Evolutionary conservation across 257 asterid genomes (phyloP), one percentile per base, ranked within the genome.

Genomic region (Petrea volubilis): DNA sequence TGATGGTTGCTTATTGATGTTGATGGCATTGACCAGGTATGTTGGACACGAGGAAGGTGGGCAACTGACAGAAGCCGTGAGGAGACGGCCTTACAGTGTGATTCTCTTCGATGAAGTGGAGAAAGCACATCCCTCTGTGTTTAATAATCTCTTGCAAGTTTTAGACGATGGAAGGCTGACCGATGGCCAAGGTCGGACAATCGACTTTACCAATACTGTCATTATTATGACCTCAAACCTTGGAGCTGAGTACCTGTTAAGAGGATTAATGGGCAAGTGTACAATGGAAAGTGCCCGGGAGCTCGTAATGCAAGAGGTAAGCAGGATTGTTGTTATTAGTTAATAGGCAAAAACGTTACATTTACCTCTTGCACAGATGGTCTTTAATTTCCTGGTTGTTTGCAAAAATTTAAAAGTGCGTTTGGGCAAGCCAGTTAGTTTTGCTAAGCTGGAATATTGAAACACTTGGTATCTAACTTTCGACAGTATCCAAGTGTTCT

Each of bases 21-120:
- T 23, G 31, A n/a, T n/a, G 12, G 4, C 7, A 20, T 6, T 58
- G 12, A 3, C 9, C 72, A 91, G 97, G 28, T 93, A 93, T 10
- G 92, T 94, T 33, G 99, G 98, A 11, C 98, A 89, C 0, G 99
- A 92, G n/a, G 96, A 92, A 78, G 98, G 99, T 2, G 99, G 99
- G 6, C 98, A 92, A 29, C 79, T 95, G 18, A 95, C 97, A 0
- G 97, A 95, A 78, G 84, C 95, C 0, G 96, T 95, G 53, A 88
- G 99, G 86, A 79, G 98, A 60, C 73, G 98, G 6, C 97, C 97
- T n/a, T 95, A 92, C 38, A 81, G 95, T 11, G 97, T 94, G 0
- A 74, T 91, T 17, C 81, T 94, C n/a, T 91, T 94, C 0, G 99
- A 91, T 60, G 98, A 94, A 64, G 95, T 94, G 10, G 99, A 94